Evolutionary conservation across 1,139 yeast species (phyloP).

Genomic region (Arxiozyma heterogenica): DNA sequence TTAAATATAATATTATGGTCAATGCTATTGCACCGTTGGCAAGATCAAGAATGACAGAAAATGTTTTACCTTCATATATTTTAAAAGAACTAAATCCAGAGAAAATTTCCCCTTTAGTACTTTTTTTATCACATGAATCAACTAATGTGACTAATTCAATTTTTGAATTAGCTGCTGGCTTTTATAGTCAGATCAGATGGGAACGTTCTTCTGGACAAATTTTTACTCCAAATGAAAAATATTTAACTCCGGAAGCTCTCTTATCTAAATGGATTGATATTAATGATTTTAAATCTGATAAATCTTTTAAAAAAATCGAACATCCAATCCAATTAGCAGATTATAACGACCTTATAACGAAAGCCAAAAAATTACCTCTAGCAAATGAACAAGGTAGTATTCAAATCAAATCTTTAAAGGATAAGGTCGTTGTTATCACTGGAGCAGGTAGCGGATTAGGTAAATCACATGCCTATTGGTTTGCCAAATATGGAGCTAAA

Average conservation of each 20-base stretch:
- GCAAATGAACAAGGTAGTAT: constrained; percentile 42
- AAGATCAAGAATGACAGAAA: constrained; percentile 92
- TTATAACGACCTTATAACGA: constrained; percentile 45
- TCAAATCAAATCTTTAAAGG: constrained; percentile 53
- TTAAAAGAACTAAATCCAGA: constrained; percentile 77
- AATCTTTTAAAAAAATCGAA: constrained; percentile 48
- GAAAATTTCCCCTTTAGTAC: constrained; percentile 82
- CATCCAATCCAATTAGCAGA: constrained; percentile 61
- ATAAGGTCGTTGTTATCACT: constrained; percentile 81
- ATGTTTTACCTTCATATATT: constrained; percentile 74
- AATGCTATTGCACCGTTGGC: constrained; percentile 93
- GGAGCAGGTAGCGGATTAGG: constrained; percentile 98
- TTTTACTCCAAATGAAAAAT: constrained; percentile 60
- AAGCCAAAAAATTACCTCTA: constrained; percentile 44
- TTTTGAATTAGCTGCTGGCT: constrained; percentile 92
- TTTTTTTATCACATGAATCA: constrained; percentile 64
- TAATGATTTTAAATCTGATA: constrained; percentile 45
- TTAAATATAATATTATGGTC: constrained; percentile 68
- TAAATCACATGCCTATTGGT: constrained; percentile 73
- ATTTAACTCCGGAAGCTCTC: constrained; percentile 80
- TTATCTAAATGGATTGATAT: constrained; percentile 60
- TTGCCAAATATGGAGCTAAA: constrained; percentile 89
- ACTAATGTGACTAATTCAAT: constrained; percentile 56
- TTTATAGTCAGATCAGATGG: constrained; percentile 89
- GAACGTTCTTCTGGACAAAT: constrained; percentile 82